A percentile compares a stretch with the other conserved stretches of the same genome.
phyloP scores from a whole-genome alignment of 2,329 filamentous ascomycete species.

The Penicillium janthinellum region DNA sequence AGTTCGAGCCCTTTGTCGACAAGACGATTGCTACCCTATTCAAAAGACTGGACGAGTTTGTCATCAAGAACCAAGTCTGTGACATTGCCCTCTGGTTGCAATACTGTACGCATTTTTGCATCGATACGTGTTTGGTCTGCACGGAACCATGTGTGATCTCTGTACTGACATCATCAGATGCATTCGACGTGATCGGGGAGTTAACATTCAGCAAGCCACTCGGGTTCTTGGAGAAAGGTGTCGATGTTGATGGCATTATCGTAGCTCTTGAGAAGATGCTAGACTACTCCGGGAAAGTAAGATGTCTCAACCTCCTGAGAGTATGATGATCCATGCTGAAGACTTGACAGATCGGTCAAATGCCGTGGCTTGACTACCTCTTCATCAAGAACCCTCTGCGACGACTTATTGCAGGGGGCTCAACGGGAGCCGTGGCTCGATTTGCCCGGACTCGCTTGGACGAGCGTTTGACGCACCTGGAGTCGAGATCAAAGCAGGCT shows the following conservation, averaged over 20 bases:
- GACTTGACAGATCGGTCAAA: constrained; percentile 30
- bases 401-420: constrained; percentile 19
- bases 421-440: constrained; percentile 24
- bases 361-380: constrained; percentile 41
- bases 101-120: constrained; percentile 23
- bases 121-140: neutral
- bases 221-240: constrained; percentile 37
- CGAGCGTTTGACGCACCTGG: constrained; percentile 19
- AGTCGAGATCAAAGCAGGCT: neutral
- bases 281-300: constrained; percentile 28
- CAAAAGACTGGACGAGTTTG: constrained; percentile 28
- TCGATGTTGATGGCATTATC: constrained; percentile 39
- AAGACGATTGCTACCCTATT: constrained; percentile 34
- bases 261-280: constrained; percentile 31
- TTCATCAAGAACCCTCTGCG: constrained; percentile 37
- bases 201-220: constrained; percentile 39
- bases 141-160: neutral
- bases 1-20: constrained; percentile 44
- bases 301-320: neutral
- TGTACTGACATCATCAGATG: constrained; percentile 13
- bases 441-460: constrained; percentile 26
- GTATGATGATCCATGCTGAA: neutral
- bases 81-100: constrained; percentile 39
- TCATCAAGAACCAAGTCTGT: constrained; percentile 19
- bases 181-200: constrained; percentile 42